Conservation (phyloP, 176 grass and related monocot genomes). For the Aegilops bicornis region DNA sequence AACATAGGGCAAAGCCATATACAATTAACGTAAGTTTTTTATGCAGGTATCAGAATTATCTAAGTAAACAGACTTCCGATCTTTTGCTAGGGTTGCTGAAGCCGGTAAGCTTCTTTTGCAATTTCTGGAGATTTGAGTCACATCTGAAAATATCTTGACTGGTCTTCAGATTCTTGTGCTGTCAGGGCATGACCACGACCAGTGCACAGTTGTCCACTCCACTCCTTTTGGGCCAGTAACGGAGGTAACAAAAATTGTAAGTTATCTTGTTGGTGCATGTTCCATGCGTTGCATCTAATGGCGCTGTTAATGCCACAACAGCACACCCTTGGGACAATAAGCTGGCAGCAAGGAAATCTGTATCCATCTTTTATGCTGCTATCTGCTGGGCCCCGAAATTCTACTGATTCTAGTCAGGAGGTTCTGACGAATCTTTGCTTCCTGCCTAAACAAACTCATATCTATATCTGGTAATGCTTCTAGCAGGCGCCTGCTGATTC, state of each 20-base stretch:
- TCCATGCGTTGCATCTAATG: slow-evolving; percentile 30
- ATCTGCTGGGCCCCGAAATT: slow-evolving; percentile 59
- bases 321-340: slow-evolving; percentile 87
- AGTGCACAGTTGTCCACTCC: slow-evolving; percentile 79
- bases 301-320: slow-evolving; percentile 53
- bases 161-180: slow-evolving; percentile 75
- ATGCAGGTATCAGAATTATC: slow-evolving; percentile 93
- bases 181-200: slow-evolving; percentile 96
- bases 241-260: slow-evolving; percentile 54
- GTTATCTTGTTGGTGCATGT: neutral
- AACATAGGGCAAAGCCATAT: slow-evolving; percentile 5
- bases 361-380: slow-evolving; percentile 99
- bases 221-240: slow-evolving; percentile 55
- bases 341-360: slow-evolving; percentile 95
- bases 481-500: neutral
- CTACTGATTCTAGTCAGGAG: slow-evolving; percentile 48
- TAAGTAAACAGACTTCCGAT: slow-evolving; percentile 82
- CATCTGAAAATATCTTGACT: slow-evolving; percentile 9
- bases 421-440: slow-evolving; percentile 74
- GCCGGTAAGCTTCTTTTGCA: slow-evolving; percentile 60
- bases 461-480: slow-evolving; percentile 78
- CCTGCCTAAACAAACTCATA: slow-evolving; percentile 92
- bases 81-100: slow-evolving; percentile 72
- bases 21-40: slow-evolving; percentile 14
- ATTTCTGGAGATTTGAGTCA: slow-evolving; percentile 20